A percentile compares a stretch with the other conserved stretches of the same genome.
These are phyloP conservation scores for Melocanna baccifera DNA, from an alignment of 176 grass and related monocot genomes.

Conservation along the genomic window DNA sequence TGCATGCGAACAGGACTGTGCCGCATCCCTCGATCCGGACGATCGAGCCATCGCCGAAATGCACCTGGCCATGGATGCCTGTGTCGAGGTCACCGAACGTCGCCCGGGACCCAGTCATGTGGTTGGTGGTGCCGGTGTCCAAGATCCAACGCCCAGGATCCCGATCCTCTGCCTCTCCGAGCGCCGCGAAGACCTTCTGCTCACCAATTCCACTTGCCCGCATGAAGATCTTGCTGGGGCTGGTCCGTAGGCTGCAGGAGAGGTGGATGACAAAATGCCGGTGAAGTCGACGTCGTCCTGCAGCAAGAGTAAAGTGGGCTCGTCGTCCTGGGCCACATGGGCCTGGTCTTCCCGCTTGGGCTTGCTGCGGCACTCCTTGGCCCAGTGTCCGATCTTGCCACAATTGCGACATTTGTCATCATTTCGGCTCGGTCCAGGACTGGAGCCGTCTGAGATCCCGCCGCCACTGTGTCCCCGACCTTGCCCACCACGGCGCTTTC, in stretches of 20 bases:
- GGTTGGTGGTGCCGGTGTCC: background rate
- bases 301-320: accelerated
- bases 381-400: background rate
- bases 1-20: too few relatives aligned
- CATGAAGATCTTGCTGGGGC: accelerated
- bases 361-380: background rate
- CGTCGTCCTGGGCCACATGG: background rate
- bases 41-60: too few relatives aligned
- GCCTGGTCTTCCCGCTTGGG: accelerated
- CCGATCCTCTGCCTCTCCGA: accelerated
- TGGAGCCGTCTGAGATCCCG: accelerated
- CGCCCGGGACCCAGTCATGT: accelerated
- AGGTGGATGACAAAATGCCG: too few relatives aligned
- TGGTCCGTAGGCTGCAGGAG: too few relatives aligned
- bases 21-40: too few relatives aligned
- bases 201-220: accelerated
- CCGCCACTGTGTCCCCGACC: accelerated
- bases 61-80: accelerated
- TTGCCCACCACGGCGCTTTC: accelerated
- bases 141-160: accelerated
- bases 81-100: background rate
- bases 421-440: accelerated
- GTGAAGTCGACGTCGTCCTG: accelerated
- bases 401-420: accelerated
- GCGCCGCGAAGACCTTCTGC: accelerated